These are phyloP conservation scores for Calonectria montana DNA, from an alignment of 2,329 filamentous ascomycete genomes.

Conservation along the genomic window DNA sequence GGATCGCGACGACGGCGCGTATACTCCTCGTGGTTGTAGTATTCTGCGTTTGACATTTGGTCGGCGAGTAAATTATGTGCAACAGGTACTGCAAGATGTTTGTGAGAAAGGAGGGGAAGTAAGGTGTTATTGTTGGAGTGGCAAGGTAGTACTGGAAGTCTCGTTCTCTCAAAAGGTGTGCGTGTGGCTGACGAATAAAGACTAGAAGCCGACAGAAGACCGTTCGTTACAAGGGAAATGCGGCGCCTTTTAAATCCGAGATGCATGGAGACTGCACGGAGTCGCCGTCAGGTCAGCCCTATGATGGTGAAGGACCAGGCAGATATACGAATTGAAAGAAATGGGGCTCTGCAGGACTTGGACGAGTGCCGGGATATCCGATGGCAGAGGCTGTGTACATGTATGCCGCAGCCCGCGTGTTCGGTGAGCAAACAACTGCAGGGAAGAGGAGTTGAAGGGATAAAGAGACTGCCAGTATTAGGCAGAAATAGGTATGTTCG, in stretches of 20 bases:
- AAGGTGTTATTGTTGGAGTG: neutral
- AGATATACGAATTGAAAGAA: slow-evolving; percentile 7
- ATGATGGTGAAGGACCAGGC: neutral
- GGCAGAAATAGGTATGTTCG: neutral
- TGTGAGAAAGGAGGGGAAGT: neutral
- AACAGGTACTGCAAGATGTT: neutral
- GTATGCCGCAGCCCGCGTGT: neutral
- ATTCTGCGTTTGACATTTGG: slow-evolving; percentile 38
- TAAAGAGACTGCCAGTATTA: neutral
- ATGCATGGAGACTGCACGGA: slow-evolving; percentile 8
- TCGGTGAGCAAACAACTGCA: neutral
- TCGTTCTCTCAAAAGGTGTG: neutral
- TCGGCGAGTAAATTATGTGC: neutral
- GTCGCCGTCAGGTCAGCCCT: slow-evolving; percentile 27
- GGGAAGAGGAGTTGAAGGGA: neutral
- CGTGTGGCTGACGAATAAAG: slow-evolving; percentile 6
- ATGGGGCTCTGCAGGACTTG: slow-evolving; percentile 15
- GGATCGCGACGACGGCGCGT: slow-evolving; percentile 42
- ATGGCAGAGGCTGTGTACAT: slow-evolving; percentile 7
- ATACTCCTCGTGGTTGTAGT: slow-evolving; percentile 46
- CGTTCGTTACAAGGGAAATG: neutral
- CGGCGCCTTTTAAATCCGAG: neutral
- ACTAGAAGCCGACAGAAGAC: neutral
- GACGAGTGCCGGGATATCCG: slow-evolving; percentile 17
- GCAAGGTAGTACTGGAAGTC: neutral